Conservation (phyloP, 176 grass and related monocot genomes). For the Ampelocalamus luodianensis region DNA sequence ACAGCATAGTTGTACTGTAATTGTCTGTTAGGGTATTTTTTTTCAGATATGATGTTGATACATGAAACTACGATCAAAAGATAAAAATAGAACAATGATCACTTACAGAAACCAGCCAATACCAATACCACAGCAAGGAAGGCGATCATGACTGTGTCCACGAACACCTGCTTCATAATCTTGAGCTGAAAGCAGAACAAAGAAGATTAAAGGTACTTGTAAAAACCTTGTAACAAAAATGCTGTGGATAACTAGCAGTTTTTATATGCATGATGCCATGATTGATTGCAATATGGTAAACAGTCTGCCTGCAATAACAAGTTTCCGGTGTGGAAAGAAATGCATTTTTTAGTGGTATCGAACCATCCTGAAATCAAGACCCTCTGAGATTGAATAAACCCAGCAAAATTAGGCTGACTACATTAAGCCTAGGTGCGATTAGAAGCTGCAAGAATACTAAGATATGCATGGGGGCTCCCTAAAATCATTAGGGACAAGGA, state of each 20-base stretch:
- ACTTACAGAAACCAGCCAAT: slow-evolving; percentile 94
- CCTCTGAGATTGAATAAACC: background rate
- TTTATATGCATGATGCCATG: background rate
- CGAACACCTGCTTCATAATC: slow-evolving; percentile 57
- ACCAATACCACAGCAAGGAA: slow-evolving; percentile 79
- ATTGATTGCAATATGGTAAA: background rate
- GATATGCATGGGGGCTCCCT: background rate
- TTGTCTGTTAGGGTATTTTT: too few species aligned
- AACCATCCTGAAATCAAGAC: background rate
- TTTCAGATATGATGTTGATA: background rate
- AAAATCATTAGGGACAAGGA: background rate
- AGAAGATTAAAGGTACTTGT: slow-evolving; percentile 7
- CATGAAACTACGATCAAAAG: slow-evolving; percentile 18
- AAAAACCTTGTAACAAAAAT: background rate
- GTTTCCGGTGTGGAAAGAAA: background rate
- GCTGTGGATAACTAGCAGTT: background rate
- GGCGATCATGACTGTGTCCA: slow-evolving; percentile 50
- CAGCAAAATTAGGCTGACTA: background rate
- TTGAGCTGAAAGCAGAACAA: slow-evolving; percentile 39
- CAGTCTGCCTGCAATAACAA: background rate
- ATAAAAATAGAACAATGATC: background rate
- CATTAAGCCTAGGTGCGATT: background rate
- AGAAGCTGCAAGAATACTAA: background rate
- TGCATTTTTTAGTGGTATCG: background rate
- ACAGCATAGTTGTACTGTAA: too few species aligned